These are phyloP conservation scores for Handroanthus guayacan DNA, from an alignment of 257 asterid genomes.

Conservation along the genomic window DNA sequence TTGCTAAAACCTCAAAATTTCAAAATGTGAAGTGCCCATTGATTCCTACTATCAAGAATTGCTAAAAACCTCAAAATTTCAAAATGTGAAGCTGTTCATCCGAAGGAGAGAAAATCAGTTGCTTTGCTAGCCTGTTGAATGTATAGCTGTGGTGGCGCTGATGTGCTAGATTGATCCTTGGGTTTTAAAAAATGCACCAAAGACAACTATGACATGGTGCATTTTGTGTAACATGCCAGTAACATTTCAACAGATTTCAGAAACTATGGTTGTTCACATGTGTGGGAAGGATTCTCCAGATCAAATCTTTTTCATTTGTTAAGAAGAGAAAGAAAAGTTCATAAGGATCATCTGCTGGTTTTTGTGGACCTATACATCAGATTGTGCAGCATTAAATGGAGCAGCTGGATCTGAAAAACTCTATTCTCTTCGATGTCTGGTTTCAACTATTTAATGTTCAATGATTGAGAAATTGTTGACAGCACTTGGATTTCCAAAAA, in stretches of 20 bases:
- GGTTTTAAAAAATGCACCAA: background rate
- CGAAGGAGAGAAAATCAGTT: no score
- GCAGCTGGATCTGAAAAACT: background rate
- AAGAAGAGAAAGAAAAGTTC: background rate
- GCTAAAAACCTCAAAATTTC: no score
- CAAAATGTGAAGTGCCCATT: no score
- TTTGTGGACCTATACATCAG: background rate
- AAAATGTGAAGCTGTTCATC: no score
- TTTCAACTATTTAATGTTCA: background rate
- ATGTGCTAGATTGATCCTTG: no score
- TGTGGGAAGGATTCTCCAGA: constrained; percentile 15
- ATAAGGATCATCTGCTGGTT: background rate
- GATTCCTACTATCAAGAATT: no score
- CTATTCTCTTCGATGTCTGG: background rate
- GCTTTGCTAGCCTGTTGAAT: no score
- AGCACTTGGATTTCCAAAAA: background rate
- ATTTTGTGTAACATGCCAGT: background rate
- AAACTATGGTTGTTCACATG: constrained; percentile 7
- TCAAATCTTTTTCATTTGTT: constrained; percentile 1
- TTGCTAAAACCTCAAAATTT: no score
- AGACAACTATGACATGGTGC: background rate
- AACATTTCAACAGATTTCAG: background rate
- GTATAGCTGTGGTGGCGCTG: no score
- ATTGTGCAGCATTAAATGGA: constrained; percentile 2
- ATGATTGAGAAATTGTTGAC: constrained; percentile 2